These are phyloP conservation scores for Fusarium nurragi DNA, from an alignment of 2,329 filamentous ascomycete species.

Conservation along the genomic window DNA sequence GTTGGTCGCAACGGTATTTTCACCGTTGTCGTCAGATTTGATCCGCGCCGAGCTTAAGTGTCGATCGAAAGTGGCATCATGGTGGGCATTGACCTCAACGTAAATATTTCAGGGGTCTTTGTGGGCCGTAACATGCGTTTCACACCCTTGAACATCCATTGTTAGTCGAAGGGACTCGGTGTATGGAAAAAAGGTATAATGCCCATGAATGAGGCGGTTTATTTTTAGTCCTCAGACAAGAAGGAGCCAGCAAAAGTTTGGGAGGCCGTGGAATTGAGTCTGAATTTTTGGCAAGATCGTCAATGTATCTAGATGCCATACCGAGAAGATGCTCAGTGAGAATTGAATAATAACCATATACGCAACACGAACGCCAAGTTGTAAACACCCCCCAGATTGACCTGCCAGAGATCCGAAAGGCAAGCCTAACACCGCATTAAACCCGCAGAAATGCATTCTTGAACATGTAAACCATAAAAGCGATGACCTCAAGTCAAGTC, in stretches of 20 bases:
- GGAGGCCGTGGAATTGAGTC: neutral
- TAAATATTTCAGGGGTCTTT: constrained; percentile 29
- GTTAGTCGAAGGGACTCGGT: neutral
- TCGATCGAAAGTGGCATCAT: constrained; percentile 21
- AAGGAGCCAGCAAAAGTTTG: neutral
- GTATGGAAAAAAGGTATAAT: neutral
- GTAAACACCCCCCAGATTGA: constrained; percentile 3
- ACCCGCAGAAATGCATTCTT: neutral
- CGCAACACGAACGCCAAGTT: constrained; percentile 25
- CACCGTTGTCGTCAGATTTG: neutral
- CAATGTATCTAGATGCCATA: constrained; percentile 12
- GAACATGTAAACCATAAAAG: constrained; percentile 8
- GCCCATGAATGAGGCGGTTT: constrained; percentile 12
- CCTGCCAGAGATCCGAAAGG: constrained; percentile 15
- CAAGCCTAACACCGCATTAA: constrained; percentile 26
- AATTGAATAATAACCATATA: constrained; percentile 18
- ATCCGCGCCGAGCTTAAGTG: constrained; percentile 1
- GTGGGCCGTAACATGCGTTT: constrained; percentile 29
- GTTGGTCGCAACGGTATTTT: neutral
- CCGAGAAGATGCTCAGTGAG: constrained; percentile 8
- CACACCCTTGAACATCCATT: constrained; percentile 9
- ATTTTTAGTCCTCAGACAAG: neutral
- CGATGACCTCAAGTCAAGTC: constrained; percentile 3
- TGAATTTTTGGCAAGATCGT: constrained; percentile 10
- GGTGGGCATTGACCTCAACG: neutral